Evolutionary conservation across 768 basidiomycete species (phyloP), one percentile per base, ranked within the genome.

Genomic region (Kwoniella newhampshirensis): DNA sequence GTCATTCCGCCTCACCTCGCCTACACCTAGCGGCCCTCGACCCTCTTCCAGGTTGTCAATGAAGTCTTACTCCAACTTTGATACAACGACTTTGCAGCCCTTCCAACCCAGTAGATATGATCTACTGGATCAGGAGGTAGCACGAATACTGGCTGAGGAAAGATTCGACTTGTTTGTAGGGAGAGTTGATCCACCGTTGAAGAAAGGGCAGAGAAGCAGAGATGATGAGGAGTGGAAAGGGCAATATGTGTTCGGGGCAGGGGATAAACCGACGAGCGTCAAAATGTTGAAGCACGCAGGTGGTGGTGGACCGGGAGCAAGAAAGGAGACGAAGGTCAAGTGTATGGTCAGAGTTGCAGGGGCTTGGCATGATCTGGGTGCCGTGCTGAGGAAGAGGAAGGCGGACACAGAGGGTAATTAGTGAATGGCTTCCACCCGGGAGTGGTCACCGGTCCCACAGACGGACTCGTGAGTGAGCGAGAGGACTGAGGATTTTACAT

Each of bases 211-310:
- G 46, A 39, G 68, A 32, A 52, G 50, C 44, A 51, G 32, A 20
- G 68, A 73, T n/a, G 46, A 58, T n/a, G 64, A 68, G 25, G 71
- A 73, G 45, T 73, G 71, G 68, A 73, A 73, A 44, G 71, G 71
- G 0, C 66, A 68, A 52, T 73, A 47, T 43, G 54, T 73, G 5
- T 73, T 73, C 55, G 68, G 68, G 0, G 61, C 60, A n/a, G 66
- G 66, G 4, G 63, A 70, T 46, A 67, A 54, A 43, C 40, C 39
- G 7, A 59, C 15, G 15, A 28, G 30, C 1, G 68, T 70, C 41
- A 70, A 70, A 37, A 32, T 73, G 54, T 25, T 73, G n/a, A 60
- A 57, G 43, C 23, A 65, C 11, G 59, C 54, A 3, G 64, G 60
- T 9, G 15, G 37, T 8, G 42, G 18, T 17, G 48, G 47, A 36